These are phyloP conservation scores for Paramyrothecium roridum DNA, from an alignment of 2,329 filamentous ascomycete species.

Conservation along the genomic window DNA sequence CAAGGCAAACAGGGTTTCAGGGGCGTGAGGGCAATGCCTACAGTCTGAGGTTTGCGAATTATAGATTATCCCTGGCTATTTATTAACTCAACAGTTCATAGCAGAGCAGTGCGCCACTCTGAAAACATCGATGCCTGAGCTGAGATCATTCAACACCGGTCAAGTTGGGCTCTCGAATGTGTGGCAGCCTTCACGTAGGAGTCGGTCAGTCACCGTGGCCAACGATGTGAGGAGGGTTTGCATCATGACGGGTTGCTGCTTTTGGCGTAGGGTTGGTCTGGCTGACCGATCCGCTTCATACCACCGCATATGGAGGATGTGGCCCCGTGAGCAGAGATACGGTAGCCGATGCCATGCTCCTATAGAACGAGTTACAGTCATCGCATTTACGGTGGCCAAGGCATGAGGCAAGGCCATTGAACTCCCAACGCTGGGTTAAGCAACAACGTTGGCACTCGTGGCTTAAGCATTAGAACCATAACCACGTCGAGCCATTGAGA, in stretches of 20 bases:
- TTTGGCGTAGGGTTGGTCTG: background rate
- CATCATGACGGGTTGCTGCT: background rate
- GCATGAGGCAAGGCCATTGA: too few relatives aligned
- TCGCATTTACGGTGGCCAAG: too few relatives aligned
- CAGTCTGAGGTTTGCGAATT: too few relatives aligned
- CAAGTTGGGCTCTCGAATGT: conserved; percentile 18
- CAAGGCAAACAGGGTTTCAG: too few relatives aligned
- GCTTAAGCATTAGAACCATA: too few relatives aligned
- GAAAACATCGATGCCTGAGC: conserved; percentile 19
- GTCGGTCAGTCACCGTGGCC: conserved; percentile 19
- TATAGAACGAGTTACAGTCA: background rate
- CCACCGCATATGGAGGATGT: background rate
- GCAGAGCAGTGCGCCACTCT: too few relatives aligned
- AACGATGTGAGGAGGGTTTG: conserved; percentile 1
- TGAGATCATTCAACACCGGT: conserved; percentile 6
- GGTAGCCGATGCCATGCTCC: background rate
- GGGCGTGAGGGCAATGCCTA: too few relatives aligned
- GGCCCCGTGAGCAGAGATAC: background rate
- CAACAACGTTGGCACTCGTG: too few relatives aligned
- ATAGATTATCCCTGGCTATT: too few relatives aligned
- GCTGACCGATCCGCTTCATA: background rate
- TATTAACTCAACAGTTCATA: too few relatives aligned
- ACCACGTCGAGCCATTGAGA: too few relatives aligned
- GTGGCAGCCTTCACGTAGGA: conserved; percentile 4
- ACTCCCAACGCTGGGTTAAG: too few relatives aligned